Evolutionary conservation across 306 rosid species (phyloP).

Genomic region (Casuarina glauca): DNA sequence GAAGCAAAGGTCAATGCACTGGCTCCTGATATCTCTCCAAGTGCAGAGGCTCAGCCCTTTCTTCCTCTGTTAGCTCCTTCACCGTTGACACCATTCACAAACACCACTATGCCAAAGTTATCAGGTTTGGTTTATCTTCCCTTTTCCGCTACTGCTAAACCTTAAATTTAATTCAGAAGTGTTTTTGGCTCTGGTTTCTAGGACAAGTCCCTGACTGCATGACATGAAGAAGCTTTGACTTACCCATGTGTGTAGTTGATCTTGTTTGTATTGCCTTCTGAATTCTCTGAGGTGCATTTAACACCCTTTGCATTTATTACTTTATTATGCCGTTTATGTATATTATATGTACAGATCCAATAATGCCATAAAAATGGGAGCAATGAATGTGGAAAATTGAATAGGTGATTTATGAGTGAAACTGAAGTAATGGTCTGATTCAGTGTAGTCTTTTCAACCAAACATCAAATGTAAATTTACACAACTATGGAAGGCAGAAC

Average conservation of each 20-base stretch:
- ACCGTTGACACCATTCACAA: constrained; percentile 51
- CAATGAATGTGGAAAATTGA: not conserved
- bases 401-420: not conserved
- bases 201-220: constrained; percentile 6
- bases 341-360: not conserved
- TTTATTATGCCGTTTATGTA: not conserved
- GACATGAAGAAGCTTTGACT: constrained; percentile 4
- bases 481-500: not conserved
- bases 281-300: not conserved
- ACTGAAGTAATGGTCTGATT: not conserved
- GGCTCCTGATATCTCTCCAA: constrained; percentile 44
- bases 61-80: constrained; percentile 62
- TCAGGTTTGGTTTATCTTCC: constrained; percentile 46
- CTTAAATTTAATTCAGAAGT: not conserved
- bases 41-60: constrained; percentile 45
- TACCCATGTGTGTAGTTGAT: not conserved
- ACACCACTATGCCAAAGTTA: constrained; percentile 37
- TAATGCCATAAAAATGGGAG: not conserved
- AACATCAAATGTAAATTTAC: not conserved
- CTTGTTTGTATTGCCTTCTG: not conserved
- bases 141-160: constrained; percentile 11
- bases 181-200: constrained; percentile 11
- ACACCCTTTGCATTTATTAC: not conserved
- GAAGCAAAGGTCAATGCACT: constrained; percentile 21
- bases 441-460: not conserved